Base-by-base conservation (phyloP, 306 rosid genomes). In the Biancaea sappan region DNA sequence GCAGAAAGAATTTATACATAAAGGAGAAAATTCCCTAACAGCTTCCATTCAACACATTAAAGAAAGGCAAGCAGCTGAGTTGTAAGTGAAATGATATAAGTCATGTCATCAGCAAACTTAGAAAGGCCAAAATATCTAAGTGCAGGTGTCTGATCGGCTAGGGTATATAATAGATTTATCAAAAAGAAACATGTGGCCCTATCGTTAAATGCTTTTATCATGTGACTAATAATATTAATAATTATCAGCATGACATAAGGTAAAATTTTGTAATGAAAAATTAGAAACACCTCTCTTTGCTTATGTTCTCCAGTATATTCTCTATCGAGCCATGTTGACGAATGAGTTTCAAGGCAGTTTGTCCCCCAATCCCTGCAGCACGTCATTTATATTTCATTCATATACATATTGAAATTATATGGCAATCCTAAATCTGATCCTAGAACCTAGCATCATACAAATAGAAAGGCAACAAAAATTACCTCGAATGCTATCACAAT, bases 311-410 rank as follows among this genome's bases (percentile, higher is more conserved):
- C 75, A 94, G 75, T 73, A 94, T 91, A 65, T 28, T 87, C 80
- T 94, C 98, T 38, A 94, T 94, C 54, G 91, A 88, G 41, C 98
- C 97, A 73, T 94, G 98, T 78, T 91, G 96, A 59, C 93, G 96
- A 73, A 91, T 87, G 77, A 94, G 97, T 84, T 94, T 94, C 84
- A 94, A 84, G 64, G 98, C 98, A 67, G 96, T 91, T 80, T 62
- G 86, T 72, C 98, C 98, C 72, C 98, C 97, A 78, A 94, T 91
- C 56, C 98, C 98, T 94, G 88, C 9, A n/a, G 78, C 62, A 82
- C 12, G 53, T 63, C 48, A 57, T 43, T 58, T 32, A 24, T 61
- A 37, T 51, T 40, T 66, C 46, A 43, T 72, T 40, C 28, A 65
- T 28, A 75, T 51, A 50, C 74, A 78, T n/a, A 38, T 31, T 50